phyloP scores from a whole-genome alignment of 2,329 filamentous ascomycete genomes.

The Colletotrichum tropicale region DNA sequence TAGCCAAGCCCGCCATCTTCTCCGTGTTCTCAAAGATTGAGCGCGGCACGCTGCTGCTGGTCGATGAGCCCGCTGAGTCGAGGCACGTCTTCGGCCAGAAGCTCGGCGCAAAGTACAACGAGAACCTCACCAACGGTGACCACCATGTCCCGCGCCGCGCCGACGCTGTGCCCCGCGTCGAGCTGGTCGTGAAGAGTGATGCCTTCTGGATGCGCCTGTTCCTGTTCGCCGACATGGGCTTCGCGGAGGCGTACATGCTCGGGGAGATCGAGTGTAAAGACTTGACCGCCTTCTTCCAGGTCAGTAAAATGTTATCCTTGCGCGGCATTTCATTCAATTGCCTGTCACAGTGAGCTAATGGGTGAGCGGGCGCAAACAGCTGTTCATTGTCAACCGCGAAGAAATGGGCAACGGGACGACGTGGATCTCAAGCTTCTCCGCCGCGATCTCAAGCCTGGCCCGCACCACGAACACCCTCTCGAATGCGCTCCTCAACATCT shows the following conservation, averaged over 20 bases:
- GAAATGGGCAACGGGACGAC: conserved; percentile 69
- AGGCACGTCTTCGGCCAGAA: conserved; percentile 51
- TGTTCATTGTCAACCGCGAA: conserved; percentile 74
- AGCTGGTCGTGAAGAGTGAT: conserved; percentile 67
- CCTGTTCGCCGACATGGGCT: conserved; percentile 77
- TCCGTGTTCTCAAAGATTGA: conserved; percentile 52
- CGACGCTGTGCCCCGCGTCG: conserved; percentile 45
- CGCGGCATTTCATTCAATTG: neutral
- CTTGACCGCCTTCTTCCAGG: conserved; percentile 71
- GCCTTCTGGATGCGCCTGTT: conserved; percentile 73
- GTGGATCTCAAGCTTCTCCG: conserved; percentile 62
- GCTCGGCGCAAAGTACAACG: conserved; percentile 41
- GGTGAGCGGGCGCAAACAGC: conserved; percentile 38
- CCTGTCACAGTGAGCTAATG: conserved; percentile 19
- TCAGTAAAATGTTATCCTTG: conserved; percentile 29
- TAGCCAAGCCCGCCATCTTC: conserved; percentile 51
- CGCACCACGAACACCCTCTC: conserved; percentile 61
- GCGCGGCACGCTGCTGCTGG: conserved; percentile 50
- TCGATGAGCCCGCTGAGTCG: conserved; percentile 49
- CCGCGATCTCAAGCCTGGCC: conserved; percentile 62
- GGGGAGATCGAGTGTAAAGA: conserved; percentile 71
- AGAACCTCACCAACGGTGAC: conserved; percentile 36
- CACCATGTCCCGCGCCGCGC: conserved; percentile 31
- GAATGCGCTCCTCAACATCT: conserved; percentile 68
- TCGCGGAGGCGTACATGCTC: conserved; percentile 76